These are phyloP conservation scores for Globisporangium emineosum DNA, from an alignment of 352 stramenopile species.

Conservation along the genomic window DNA sequence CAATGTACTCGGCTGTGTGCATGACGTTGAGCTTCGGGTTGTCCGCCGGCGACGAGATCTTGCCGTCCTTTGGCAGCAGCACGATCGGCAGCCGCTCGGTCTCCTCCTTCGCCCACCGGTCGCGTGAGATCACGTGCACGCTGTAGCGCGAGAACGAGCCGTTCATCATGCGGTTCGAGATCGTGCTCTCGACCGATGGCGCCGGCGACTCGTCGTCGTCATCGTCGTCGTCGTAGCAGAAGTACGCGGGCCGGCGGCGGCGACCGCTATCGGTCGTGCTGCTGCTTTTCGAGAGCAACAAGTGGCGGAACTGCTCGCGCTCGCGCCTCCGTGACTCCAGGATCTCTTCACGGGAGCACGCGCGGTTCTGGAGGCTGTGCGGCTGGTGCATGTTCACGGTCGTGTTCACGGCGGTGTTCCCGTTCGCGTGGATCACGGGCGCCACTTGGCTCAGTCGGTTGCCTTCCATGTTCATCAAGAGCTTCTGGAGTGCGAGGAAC, in stretches of 20 bases:
- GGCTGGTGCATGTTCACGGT: constrained; percentile 16
- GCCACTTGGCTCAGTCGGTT: constrained; percentile 24
- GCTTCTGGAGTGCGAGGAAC: constrained; percentile 72
- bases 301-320: constrained; percentile 65
- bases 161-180: constrained; percentile 81
- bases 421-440: constrained; percentile 12
- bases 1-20: constrained; percentile 60
- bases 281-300: constrained; percentile 42
- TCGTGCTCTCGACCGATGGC: constrained; percentile 73
- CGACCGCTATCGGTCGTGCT: constrained; percentile 19
- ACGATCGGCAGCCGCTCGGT: constrained; percentile 67
- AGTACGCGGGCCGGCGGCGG: constrained; percentile 42
- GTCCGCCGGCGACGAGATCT: constrained; percentile 61
- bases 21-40: constrained; percentile 77
- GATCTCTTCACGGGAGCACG: constrained; percentile 67
- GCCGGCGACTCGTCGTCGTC: constrained; percentile 54
- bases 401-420: neutral
- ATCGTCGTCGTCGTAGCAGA: constrained; percentile 64
- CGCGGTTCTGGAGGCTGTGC: constrained; percentile 16
- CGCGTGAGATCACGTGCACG: constrained; percentile 70
- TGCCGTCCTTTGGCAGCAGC: constrained; percentile 63
- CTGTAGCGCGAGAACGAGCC: constrained; percentile 73
- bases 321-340: constrained; percentile 61
- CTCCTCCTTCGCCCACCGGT: constrained; percentile 69
- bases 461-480: constrained; percentile 63